Base-by-base conservation (phyloP, 345 rosid genomes). In the Erucastrum elatum region DNA sequence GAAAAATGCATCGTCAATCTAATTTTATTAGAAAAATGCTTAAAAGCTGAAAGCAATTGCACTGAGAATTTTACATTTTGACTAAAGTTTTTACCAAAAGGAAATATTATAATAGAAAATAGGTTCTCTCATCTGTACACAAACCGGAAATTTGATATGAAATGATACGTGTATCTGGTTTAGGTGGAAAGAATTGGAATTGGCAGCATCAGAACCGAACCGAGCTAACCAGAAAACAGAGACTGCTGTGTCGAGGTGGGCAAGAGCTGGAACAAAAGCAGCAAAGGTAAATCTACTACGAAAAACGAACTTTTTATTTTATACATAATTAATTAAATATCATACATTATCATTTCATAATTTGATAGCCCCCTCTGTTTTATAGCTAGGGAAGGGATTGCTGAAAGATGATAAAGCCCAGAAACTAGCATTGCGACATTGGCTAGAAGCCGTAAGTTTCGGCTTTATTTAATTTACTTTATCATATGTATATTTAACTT, bases 391-490 rank as follows among this genome's bases (percentile, higher is more conserved):
- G 37, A 95, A 95, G 75, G 99, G 99, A 12, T 82, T 95, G 81
- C 80, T 87, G 21, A 90, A 90, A 77, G 91, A 95, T 66, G 97
- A 91, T 33, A 95, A 95, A 71, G 99, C 98, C 37, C 94, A 89
- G 74, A 89, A 91, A 80, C 79, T 94, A 62, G 97, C 98, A 63
- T 77, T 94, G 59, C 93, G 90, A 64, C 99, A 94, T 56, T 95
- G 99, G 97, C 93, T 95, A 44, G 99, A 95, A 88, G 98, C 99
- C 77, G 98, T 93, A 85, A 85, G 97, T 83, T 51, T 53, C 59
- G 82, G 78, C 78, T 41, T 60, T 21, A 16, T 8, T 5, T 8
- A 10, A 16, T 68, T 41, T 5, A 9, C 63, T 58, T 58, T 25
- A 26, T 3, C 7, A 25, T 58, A 21, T 13, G 29, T 44, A 1